Evolutionary conservation across 495 filamentous ascomycete species (phyloP).

Genomic region (Annulohypoxylon nitens): DNA sequence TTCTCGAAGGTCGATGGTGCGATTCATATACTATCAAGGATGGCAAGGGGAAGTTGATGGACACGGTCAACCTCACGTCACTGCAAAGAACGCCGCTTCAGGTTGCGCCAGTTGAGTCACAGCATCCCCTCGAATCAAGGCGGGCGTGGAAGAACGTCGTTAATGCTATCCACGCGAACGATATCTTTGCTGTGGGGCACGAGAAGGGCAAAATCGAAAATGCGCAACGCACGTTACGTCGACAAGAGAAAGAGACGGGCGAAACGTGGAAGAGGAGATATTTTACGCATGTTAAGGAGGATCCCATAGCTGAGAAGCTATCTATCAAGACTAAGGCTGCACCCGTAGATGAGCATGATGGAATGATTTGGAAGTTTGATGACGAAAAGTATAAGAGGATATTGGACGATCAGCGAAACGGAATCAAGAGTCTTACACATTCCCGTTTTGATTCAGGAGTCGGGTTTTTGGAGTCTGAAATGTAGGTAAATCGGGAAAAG

Average conservation of each 20-base stretch:
- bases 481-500: not conserved
- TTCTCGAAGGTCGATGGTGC: conserved; percentile 83
- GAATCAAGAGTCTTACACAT: conserved; percentile 48
- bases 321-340: conserved; percentile 21
- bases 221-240: conserved; percentile 79
- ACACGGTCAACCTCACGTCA: conserved; percentile 70
- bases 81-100: conserved; percentile 73
- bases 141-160: conserved; percentile 84
- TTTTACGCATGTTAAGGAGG: conserved; percentile 63
- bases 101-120: conserved; percentile 76
- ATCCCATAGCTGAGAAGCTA: conserved; percentile 43
- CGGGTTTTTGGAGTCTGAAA: conserved; percentile 34
- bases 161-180: conserved; percentile 73
- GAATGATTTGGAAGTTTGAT: conserved; percentile 53
- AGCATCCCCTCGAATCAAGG: conserved; percentile 81
- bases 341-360: conserved; percentile 12
- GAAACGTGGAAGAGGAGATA: conserved; percentile 80
- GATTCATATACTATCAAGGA: conserved; percentile 77
- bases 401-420: conserved; percentile 29
- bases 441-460: conserved; percentile 51
- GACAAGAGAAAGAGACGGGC: conserved; percentile 74
- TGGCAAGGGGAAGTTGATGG: conserved; percentile 63
- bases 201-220: conserved; percentile 87
- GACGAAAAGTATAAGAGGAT: conserved; percentile 46
- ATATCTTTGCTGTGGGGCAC: conserved; percentile 76